Percentiles rank a stretch among this genome's conserved stretches.
Conservation (phyloP, 805 yeast genomes). For the Wickerhamiella bombiphila region DNA sequence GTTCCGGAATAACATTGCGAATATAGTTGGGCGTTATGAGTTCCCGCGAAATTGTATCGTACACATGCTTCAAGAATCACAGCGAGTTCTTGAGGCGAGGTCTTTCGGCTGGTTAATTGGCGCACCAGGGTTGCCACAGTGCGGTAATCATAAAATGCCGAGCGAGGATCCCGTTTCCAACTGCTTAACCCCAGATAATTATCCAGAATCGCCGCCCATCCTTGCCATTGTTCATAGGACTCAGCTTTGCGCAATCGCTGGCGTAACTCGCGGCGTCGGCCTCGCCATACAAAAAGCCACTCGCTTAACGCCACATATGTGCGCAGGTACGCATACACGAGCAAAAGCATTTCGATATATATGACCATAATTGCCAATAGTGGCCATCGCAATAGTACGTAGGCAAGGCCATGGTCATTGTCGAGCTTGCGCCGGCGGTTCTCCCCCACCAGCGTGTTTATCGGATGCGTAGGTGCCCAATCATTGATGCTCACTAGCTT, state of each 20-base stretch:
- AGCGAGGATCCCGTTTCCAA: slow-evolving; percentile 49
- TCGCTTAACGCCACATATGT: slow-evolving; percentile 51
- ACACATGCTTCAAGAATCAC: slow-evolving; percentile 49
- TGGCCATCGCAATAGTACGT: slow-evolving; percentile 50
- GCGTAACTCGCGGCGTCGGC: slow-evolving; percentile 37
- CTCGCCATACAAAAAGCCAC: slow-evolving; percentile 44
- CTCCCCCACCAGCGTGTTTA: slow-evolving; percentile 3
- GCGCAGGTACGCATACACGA: slow-evolving; percentile 39
- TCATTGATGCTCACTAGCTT: slow-evolving; percentile 19
- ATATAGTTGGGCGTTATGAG: slow-evolving; percentile 54
- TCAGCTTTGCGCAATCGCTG: slow-evolving; percentile 34
- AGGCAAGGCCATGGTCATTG: slow-evolving; percentile 26
- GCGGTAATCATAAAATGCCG: slow-evolving; percentile 53
- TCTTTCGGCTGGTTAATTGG: slow-evolving; percentile 16
- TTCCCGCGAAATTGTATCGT: slow-evolving; percentile 64
- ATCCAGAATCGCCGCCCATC: slow-evolving; percentile 44
- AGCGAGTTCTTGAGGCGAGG: slow-evolving; percentile 31
- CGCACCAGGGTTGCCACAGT: slow-evolving; percentile 37
- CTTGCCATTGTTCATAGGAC: slow-evolving; percentile 48
- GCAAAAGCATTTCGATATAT: slow-evolving; percentile 41
- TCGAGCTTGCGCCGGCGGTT: slow-evolving; percentile 6
- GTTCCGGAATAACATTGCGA: slow-evolving; percentile 69
- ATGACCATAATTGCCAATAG: slow-evolving; percentile 34
- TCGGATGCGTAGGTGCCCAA: slow-evolving; percentile 13
- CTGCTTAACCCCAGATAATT: slow-evolving; percentile 40